Base-by-base conservation (phyloP, 2,329 filamentous ascomycete genomes). In the Pestalotiopsis fici region DNA sequence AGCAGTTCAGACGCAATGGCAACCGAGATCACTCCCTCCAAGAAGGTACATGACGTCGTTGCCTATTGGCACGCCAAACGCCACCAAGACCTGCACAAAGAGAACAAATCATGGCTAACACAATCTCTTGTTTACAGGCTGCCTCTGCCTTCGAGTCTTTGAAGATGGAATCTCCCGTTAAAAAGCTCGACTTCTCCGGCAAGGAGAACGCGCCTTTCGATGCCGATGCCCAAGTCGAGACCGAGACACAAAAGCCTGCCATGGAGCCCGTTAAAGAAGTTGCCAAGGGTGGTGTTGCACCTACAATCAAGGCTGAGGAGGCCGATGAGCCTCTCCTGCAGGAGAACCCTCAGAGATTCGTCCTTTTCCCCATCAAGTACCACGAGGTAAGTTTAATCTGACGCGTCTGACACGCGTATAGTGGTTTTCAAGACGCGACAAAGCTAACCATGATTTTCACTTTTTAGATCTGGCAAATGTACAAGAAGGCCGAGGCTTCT, bases 401-500 rank as follows among this genome's bases (percentile, higher is more conserved):
- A 83, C 83, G 81, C 81, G 81, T 80, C 72, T 61, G 78, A 81
- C 74, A 91, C 92, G 92, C 90, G 91, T 93, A 86, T 87, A 92
- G 86, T 91, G 86, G 75, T 35, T n/a, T 69, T 69, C 9, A 31
- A 9, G 65, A 74, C 73, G 75, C 69, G 70, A 69, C 67, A 64
- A 69, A 21, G 75, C 82, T 86, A 78, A 87, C 78, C 67, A 61
- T 37, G 31, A 66, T 69, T 66, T 69, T 64, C 69, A 68, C 62
- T 65, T 69, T 72, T 79, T 75, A 98, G 95, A 97, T 98, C 82
- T 99, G 96, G 96, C 95, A 98, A 83, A 98, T 98, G 95, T 99
- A 99, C 90, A 99, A 99, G 90, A 98, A 98, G 86, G 95, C 95
- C 73, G 95, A 99, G 83, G 96, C 96, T 65, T 98, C 96, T 56